Conservation (phyloP, 352 stramenopile species). For the Globisporangium recalcitrans region DNA sequence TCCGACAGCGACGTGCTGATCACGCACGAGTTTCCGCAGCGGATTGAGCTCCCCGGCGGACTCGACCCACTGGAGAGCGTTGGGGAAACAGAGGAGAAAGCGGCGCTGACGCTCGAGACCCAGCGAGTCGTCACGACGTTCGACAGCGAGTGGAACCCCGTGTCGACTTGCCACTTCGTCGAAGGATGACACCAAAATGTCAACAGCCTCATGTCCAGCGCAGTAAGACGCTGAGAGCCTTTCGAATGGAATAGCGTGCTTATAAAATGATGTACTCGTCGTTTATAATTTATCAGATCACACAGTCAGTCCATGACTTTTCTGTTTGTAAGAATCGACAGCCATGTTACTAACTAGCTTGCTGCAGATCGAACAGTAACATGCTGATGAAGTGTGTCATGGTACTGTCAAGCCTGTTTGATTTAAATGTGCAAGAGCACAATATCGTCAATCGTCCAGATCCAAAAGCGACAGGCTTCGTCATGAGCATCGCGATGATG, state of each 20-base stretch:
- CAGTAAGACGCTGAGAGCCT: no score
- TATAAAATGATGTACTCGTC: background rate
- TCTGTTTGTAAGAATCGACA: no score
- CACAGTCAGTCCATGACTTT: background rate
- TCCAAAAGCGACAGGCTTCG: background rate
- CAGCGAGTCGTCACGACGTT: slow-evolving; percentile 29
- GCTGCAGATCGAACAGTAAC: no score
- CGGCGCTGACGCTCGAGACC: slow-evolving; percentile 17
- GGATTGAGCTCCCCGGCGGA: slow-evolving; percentile 53
- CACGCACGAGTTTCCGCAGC: slow-evolving; percentile 43
- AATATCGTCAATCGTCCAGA: slow-evolving; percentile 7
- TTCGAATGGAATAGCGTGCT: background rate
- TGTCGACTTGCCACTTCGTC: slow-evolving; percentile 26
- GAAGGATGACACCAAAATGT: background rate
- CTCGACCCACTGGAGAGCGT: slow-evolving; percentile 31
- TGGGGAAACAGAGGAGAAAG: slow-evolving; percentile 18
- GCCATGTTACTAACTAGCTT: no score
- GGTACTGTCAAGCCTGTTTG: background rate
- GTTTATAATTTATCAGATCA: background rate
- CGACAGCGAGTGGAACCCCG: slow-evolving; percentile 33
- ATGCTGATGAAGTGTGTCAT: no score
- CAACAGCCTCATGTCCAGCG: no score
- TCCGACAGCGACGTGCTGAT: slow-evolving; percentile 56
- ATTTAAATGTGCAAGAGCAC: background rate
- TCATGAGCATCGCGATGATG: background rate